Base-by-base conservation (phyloP, 75 land plant species). In the Cupressus sempervirens region DNA sequence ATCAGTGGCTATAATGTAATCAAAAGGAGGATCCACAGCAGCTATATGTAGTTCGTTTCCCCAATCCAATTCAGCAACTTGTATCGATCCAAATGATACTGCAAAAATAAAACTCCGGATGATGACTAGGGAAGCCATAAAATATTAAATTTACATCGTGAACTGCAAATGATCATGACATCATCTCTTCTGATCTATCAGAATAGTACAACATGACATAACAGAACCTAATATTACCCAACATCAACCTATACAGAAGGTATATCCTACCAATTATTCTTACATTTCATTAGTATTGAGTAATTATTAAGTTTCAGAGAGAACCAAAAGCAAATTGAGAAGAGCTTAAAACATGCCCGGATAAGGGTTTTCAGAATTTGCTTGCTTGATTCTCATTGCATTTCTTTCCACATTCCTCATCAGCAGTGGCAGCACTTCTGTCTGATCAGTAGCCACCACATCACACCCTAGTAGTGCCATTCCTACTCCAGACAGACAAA, bases 1-100 rank as follows among this genome's bases (percentile, higher is more conserved):
- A 86, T 97, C 99, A 70, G 99, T 94, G 85, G 96, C 99, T 86
- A 97, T 94, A 16, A 97, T 96, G 81, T 91, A 97, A 87, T 97
- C 99, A 90, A 94, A 97, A 12, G 99, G 99, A 30, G 98, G 98
- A 41, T 87, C 91, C 83, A 91, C 86, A 86, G 94, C 93, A 68
- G 81, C 89, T 23, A 94, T 92, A 72, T 97, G 95, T 53, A 85
- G 90, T 41, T 89, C 68, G 81, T 97, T 91, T 26, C 99, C 98
- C 99, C 99, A 97, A 83, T 94, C 91, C 76, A 97, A 86, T 89
- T 97, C 99, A 32, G 93, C 91, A 80, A 91, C 96, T 77, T 92
- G 52, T 76, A 96, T 89, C 13, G 92, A 93, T 80, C 99, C 99
- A 90, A 97, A 87, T 16, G 93, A 89, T 77, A 86, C 97, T 96